phyloP scores from a whole-genome alignment of 441 rosid species.

The Populus hybrid region DNA sequence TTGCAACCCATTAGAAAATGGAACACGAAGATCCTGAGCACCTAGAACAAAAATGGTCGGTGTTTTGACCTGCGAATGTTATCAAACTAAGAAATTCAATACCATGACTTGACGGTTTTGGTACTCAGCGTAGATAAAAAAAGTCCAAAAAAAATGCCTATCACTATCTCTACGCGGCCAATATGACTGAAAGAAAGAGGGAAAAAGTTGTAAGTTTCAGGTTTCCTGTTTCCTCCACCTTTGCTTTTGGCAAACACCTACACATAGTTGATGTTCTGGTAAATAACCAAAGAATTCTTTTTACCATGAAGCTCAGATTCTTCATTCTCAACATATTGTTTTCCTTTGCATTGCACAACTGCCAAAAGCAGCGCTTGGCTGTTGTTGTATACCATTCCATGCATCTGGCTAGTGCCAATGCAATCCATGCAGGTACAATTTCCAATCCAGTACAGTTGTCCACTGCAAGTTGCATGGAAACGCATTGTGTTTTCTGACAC shows the following conservation, averaged over 20 bases:
- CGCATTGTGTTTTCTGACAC: background rate
- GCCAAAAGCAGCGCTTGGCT: background rate
- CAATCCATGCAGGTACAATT: background rate
- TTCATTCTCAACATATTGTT: background rate
- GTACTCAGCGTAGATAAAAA: background rate
- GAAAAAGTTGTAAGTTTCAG: slow-evolving; percentile 3
- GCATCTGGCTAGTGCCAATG: background rate
- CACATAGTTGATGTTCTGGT: background rate
- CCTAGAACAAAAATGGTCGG: slow-evolving; percentile 84
- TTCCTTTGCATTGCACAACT: background rate
- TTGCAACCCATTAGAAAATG: slow-evolving; percentile 72
- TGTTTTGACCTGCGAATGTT: slow-evolving; percentile 68
- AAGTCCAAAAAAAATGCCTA: background rate
- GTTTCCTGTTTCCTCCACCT: background rate
- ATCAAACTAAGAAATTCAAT: background rate
- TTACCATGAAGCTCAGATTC: background rate
- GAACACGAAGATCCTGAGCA: slow-evolving; percentile 89
- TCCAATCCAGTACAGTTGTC: background rate
- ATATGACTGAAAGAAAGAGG: background rate
- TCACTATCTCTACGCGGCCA: background rate
- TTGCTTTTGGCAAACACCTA: background rate
- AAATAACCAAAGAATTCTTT: too few species aligned
- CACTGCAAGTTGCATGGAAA: background rate
- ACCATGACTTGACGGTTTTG: background rate
- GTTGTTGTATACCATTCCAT: background rate